Base-by-base conservation (phyloP, 768 basidiomycete genomes). In the Fistulinella prunicolor region DNA sequence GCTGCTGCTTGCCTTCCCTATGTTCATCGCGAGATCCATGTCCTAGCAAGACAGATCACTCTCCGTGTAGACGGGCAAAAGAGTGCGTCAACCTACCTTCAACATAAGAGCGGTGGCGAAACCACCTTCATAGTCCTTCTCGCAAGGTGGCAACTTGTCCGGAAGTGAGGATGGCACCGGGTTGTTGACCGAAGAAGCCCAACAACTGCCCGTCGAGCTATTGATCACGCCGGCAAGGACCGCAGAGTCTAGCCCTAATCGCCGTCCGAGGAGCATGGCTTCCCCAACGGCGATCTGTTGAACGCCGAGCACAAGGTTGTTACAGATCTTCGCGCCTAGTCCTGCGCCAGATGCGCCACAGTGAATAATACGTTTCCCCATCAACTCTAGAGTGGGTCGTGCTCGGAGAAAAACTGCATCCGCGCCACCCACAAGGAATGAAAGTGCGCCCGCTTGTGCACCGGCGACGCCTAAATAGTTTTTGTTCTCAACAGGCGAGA, bases 361-460 rank as follows among this genome's bases (percentile, higher is more conserved):
- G 64, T 92, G 78, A 38, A 94, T 86, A 49, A 89, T 82, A 9
- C 85, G 81, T 50, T 76, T 78, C 6, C 93, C 93, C 93, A 95
- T 94, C 44, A 73, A 62, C 16, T 77, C 66, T 22, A 94, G 76
- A 37, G 79, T 70, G 4, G 86, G 81, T 28, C 75, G 70, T 10
- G 86, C 81, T 19, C 68, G 70, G 21, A 70, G 57, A 63, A 83
- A 92, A 17, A 80, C 75, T 10, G 70, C 60, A 30, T 79, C 67
- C 4, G 81, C 74, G 2, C 92, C 92, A 13, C 94, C 94, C 17
- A 94, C 89, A 41, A 98, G 85, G 74, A 98, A 96, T 4, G 92
- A 86, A 19, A 97, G 74, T 2, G 89, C 89, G 21, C 83, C 94
- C 14, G 88, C 89, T 62, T 84, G 83, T 9, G 94, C 94, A 24